A percentile compares a stretch with the other conserved stretches of the same genome.
Conservation (phyloP, 768 basidiomycete species). For the Russula emetica region DNA sequence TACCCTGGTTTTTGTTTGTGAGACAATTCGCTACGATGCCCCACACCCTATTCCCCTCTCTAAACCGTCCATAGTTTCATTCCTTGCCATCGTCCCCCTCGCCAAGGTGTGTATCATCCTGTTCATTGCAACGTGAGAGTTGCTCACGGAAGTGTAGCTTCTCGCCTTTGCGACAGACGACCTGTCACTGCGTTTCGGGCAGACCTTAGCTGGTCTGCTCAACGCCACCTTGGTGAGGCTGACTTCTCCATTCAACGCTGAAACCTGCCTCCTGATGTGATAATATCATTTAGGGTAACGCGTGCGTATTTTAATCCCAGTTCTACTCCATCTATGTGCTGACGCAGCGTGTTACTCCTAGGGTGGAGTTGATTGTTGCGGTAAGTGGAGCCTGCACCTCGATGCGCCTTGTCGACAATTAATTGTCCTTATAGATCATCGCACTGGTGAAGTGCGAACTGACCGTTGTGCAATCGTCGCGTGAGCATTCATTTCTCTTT, state of each 20-base stretch:
- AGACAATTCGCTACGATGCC: constrained; percentile 31
- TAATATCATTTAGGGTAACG: constrained; percentile 30
- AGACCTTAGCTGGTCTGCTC: constrained; percentile 76
- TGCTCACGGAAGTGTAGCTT: constrained; percentile 41
- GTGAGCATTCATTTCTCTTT: constrained; percentile 31
- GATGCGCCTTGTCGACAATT: constrained; percentile 9
- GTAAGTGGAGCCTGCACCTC: constrained; percentile 30
- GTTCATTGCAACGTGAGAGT: background rate
- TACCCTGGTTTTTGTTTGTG: constrained; percentile 71
- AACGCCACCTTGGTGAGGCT: constrained; percentile 72
- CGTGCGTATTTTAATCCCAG: constrained; percentile 26
- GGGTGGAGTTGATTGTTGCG: constrained; percentile 44
- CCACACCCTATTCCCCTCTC: background rate
- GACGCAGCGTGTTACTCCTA: constrained; percentile 19
- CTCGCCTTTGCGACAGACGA: constrained; percentile 86
- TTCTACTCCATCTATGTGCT: background rate
- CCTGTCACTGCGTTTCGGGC: constrained; percentile 73
- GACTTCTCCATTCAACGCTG: background rate
- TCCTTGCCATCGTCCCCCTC: constrained; percentile 79
- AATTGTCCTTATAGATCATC: constrained; percentile 39
- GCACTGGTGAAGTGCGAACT: constrained; percentile 45
- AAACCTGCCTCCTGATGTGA: constrained; percentile 1
- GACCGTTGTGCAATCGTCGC: constrained; percentile 43
- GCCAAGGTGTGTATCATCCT: constrained; percentile 53
- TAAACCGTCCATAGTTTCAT: constrained; percentile 48